Base-by-base conservation (phyloP, 495 filamentous ascomycete species). In the Usnea hakonensis region DNA sequence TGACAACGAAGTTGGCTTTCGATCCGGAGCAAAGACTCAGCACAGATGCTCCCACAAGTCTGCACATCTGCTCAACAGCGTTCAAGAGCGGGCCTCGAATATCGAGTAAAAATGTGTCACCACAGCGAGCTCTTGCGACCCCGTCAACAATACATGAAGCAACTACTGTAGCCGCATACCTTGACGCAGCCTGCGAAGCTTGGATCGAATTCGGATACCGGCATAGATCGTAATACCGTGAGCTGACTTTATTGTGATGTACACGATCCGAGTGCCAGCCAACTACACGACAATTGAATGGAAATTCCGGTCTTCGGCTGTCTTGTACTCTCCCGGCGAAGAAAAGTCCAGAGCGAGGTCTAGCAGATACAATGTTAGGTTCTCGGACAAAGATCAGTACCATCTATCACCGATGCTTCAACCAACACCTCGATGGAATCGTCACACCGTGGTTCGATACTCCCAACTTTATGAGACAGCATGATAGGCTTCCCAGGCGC, bases 271-370 rank as follows among this genome's bases (percentile, higher is more conserved):
- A 41, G 28, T 65, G 38, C 67, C 67, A 69, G 30, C 67, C 67
- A 35, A 68, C 57, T 10, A 69, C 55, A 10, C 19, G 41, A 8
- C 37, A 36, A 3, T 23, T 57, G 1, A 32, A 23, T 33, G 33
- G n/a, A 35, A 65, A 17, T 1, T 16, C 26, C 21, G 48, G 28
- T 23, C 54, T 44, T 10, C 19, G 28, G 48, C 55, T 21, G 11
- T 40, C 9, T 7, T 62, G 23, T 21, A 69, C 53, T 21, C 19
- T 58, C 13, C 67, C 67, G 17, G 61, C 60, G 62, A 69, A 65
- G 36, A 64, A 69, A 5, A 21, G 19, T 16, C 66, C 66, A 33
- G 57, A 53, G 14, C 14, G 43, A 32, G 26, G 1, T 7, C 9
- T 9, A 19, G 1, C 28, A 7, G 8, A 23, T n/a, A 2, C 4